phyloP scores from a whole-genome alignment of 140 eudicot genomes.

The Erigeron philadelphicus region DNA sequence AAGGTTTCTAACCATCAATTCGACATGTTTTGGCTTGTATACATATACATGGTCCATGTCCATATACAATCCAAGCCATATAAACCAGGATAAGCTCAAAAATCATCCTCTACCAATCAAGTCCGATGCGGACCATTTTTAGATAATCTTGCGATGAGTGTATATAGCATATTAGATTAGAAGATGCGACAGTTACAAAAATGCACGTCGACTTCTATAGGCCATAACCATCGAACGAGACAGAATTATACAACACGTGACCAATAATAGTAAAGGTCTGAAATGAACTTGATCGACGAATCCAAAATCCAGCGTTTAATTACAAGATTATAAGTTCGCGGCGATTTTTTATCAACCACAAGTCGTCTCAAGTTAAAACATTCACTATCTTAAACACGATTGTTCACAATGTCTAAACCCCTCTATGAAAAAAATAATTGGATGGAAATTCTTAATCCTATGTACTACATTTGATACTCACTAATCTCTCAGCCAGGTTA shows the following conservation, averaged over 20 bases:
- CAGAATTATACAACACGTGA: neutral
- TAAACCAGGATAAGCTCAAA: slow-evolving; percentile 5
- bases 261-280: too few relatives aligned
- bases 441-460: too few relatives aligned
- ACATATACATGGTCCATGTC: neutral
- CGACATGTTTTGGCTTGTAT: slow-evolving; percentile 13
- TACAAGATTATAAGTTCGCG: too few relatives aligned
- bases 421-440: too few relatives aligned
- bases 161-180: neutral
- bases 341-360: neutral
- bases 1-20: slow-evolving; percentile 12
- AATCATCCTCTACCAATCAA: slow-evolving; percentile 15
- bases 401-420: neutral
- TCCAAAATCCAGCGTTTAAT: too few relatives aligned
- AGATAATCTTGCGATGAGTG: neutral
- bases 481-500: too few relatives aligned
- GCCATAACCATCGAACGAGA: neutral
- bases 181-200: neutral
- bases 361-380: neutral
- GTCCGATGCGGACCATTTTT: neutral
- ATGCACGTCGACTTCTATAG: neutral
- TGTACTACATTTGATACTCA: too few relatives aligned
- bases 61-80: neutral
- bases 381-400: neutral
- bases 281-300: too few relatives aligned